Evolutionary conservation across 495 filamentous ascomycete species (phyloP), one percentile per base, ranked within the genome.

Genomic region (Penicillium steckii): DNA sequence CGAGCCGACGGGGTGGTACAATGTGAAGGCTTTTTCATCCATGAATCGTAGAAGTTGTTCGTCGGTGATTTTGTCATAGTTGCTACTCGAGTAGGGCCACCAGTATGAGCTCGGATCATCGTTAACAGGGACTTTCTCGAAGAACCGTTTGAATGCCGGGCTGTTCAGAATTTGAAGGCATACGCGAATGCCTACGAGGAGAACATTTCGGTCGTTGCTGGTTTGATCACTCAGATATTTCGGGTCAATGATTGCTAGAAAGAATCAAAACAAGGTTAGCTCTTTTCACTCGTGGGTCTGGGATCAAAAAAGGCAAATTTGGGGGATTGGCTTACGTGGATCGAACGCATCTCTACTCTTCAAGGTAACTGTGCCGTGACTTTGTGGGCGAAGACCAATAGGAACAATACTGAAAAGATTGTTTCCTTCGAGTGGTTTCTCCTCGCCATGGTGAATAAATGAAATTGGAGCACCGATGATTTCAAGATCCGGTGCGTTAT

Each of bases 71-170:
- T 33, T 24, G n/a, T 61, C 61, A 26, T 59, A 46, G 29, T 61
- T 40, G 55, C 52, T 52, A 48, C 61, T 61, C 12, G 58, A 61
- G 47, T 52, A 59, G 2, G 61, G 61, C 58, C 61, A 65, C 61
- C 61, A 65, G 49, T 56, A 56, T 0, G 61, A 61, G 21, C 32
- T 50, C 4, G 46, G 46, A 17, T 61, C 49, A 33, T 61, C 61
- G 41, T 60, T 56, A 1, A 38, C 15, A 2, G 54, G 53, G 4
- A 58, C 48, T 8, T 51, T 44, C 19, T 64, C 54, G 15, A 64
- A 37, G 41, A 40, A 61, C 15, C 41, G 30, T 44, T 61, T 51
- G 40, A 64, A 52, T 8, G 50, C 35, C 19, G 61, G 54, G 37
- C 53, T 57, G 18, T 51, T 54, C 10, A 56, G 52, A 25, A 64